Base-by-base conservation (phyloP, 2,329 filamentous ascomycete genomes). In the Torrubiellomyces zombiae region DNA sequence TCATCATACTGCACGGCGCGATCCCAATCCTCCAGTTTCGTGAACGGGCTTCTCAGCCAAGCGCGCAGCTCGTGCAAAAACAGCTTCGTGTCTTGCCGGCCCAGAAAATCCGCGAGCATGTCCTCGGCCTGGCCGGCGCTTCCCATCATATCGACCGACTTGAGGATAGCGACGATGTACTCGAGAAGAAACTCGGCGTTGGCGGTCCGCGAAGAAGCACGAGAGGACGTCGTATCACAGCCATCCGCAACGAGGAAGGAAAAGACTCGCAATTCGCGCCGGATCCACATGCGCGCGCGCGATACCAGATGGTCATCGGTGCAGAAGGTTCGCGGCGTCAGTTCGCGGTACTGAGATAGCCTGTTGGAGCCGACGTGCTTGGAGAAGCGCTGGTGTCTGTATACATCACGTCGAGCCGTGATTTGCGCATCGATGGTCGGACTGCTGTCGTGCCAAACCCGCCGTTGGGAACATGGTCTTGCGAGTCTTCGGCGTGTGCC, bases 101-200 rank as follows among this genome's bases (percentile, higher is more conserved):
- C 83, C 4, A 94, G 42, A 35, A 83, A 89, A 24, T 89, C 80
- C 13, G 67, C 56, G 18, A 94, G 47, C 50, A 93, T 63, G 20
- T 80, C 71, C 44, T 89, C 80, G 0, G 82, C 81, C 38, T 79
- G 70, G 0, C 82, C 83, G 19, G 65, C 64, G 32, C 76, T 80
- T 4, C 71, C 78, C 48, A 82, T 82, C 4, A 85, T 61, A 40
- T 93, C 82, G 10, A 89, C 69, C 1, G 72, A 80, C 45, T 80
- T 85, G 30, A 94, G 52, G 13, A 94, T 77, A 7, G 77, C 76
- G 20, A 94, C 53, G 26, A 92, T 69, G 45, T 91, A 93, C 40
- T 91, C 80, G 7, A 94, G 62, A 8, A 94, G 49, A 33, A 85
- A 92, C 41, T 92, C 83, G 6, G 76, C 68, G 39, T 85, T 86